phyloP scores from a whole-genome alignment of 2,329 filamentous ascomycete genomes.

The Mycocentrospora acerina region DNA sequence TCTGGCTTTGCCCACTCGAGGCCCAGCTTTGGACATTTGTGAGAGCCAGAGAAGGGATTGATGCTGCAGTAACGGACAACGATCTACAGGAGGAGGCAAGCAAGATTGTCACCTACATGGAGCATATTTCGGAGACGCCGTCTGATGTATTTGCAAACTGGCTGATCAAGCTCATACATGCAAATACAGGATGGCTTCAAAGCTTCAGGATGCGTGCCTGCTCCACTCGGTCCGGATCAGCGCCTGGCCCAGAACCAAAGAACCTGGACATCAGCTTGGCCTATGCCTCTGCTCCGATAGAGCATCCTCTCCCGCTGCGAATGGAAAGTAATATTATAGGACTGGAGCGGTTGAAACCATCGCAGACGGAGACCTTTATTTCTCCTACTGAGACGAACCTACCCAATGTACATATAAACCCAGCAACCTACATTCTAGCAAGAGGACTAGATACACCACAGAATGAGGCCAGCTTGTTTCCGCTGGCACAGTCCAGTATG shows the following conservation, averaged over 20 bases:
- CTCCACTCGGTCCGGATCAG: too few relatives aligned
- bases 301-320: too few relatives aligned
- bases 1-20: conserved; percentile 27
- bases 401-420: conserved; percentile 6
- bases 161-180: conserved; percentile 18
- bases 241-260: background rate
- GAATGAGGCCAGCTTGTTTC: background rate
- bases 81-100: conserved; percentile 23
- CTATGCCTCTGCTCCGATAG: too few relatives aligned
- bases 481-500: conserved; percentile 8
- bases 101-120: conserved; percentile 24
- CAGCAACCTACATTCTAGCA: conserved; percentile 2
- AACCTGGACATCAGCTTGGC: too few relatives aligned
- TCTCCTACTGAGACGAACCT: background rate
- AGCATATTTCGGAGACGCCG: conserved; percentile 17
- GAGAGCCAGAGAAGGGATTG: conserved; percentile 5
- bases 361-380: too few relatives aligned
- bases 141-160: conserved; percentile 28
- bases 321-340: too few relatives aligned
- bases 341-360: too few relatives aligned
- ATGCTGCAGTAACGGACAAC: conserved; percentile 5
- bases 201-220: conserved; percentile 5
- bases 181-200: conserved; percentile 5
- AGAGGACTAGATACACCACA: conserved; percentile 1
- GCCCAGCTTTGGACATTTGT: conserved; percentile 19